Evolutionary conservation across 2,329 filamentous ascomycete species (phyloP), one percentile per base, ranked within the genome.

Genomic region (Trichoderma citrinoviride): DNA sequence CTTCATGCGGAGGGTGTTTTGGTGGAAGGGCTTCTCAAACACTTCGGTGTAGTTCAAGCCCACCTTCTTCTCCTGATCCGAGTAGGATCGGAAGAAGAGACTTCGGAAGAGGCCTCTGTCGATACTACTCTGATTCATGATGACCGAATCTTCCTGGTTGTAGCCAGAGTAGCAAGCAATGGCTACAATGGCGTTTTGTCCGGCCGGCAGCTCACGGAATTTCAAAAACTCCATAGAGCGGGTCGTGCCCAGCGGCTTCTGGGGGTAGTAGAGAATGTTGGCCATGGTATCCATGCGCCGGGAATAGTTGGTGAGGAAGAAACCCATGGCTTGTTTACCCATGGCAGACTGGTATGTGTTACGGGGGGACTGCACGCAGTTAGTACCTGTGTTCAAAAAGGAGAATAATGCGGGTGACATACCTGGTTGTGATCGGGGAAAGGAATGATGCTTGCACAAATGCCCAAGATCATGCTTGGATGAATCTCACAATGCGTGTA

Each of bases 281-380:
- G 94, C 91, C 95, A 99, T 99, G 5, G 95, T 99, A 75, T 99
- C 95, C 94, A 99, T 98, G 68, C 95, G 93, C 67, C 94, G 88
- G 46, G 92, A 90, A 77, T 96, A 99, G 76, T 99, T 99, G 14
- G 96, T 99, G 64, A 99, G 84, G 81, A 97, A 97, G 72, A 98
- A 93, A 75, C 96, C 95, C 96, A 99, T 99, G 68, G 95, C 95
- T 85, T 99, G 95, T 80, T 99, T 99, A 82, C 96, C 95, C 95
- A 99, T 99, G 75, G 95, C 95, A 73, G 94, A 97, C 80, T 98
- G 94, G 78, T 97, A 99, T 4, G 94, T 98, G 76, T 99, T 99
- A 90, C 95, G 90, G 70, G 95, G 95, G 68, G 94, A 98, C 86
- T 96, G 74, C 41, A 54, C 40, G 91, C 75, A 10, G 14, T 23